Evolutionary conservation across 768 basidiomycete genomes (phyloP), one percentile per base, ranked within the genome.

Genomic region (Serendipita indica): DNA sequence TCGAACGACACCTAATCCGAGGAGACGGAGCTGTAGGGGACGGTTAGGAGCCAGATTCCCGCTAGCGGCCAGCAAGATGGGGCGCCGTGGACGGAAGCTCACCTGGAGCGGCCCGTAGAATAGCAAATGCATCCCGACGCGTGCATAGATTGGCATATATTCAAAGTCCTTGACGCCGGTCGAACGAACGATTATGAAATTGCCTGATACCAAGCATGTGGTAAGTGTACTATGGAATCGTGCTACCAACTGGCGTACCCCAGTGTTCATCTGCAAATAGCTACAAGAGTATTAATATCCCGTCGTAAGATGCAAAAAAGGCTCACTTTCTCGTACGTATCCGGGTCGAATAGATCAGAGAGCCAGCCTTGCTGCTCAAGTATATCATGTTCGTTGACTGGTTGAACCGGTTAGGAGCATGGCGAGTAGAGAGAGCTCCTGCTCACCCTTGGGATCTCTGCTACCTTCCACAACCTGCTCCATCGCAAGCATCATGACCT

Each of bases 41-140:
- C 4, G 5, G 43, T 37, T 3, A 27, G 30, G 12, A 35, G 25
- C 13, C 2, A 22, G 6, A 27, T 18, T 58, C 27, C 14, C 22
- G 57, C 14, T n/a, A n/a, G n/a, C n/a, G n/a, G n/a, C n/a, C n/a
- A n/a, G n/a, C n/a, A n/a, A n/a, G n/a, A n/a, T n/a, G n/a, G n/a
- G n/a, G n/a, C n/a, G n/a, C n/a, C n/a, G n/a, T 25, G 35, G n/a
- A 58, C 25, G 57, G 13, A 7, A 10, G 25, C 72, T 74, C 39
- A 75, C 67, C 61, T 80, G 75, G 41, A 73, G 72, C 33, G 69
- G 73, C 1, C 82, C 80, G 43, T 78, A 78, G 64, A 86, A 89
- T 27, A 88, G 69, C 3, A 89, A 73, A 64, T 88, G 86, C 86
- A 88, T 88, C 4, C 82, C 83, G 45, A 84, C 72, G 37, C 74